Base-by-base conservation (phyloP, 345 rosid genomes). In the Salix viminalis region DNA sequence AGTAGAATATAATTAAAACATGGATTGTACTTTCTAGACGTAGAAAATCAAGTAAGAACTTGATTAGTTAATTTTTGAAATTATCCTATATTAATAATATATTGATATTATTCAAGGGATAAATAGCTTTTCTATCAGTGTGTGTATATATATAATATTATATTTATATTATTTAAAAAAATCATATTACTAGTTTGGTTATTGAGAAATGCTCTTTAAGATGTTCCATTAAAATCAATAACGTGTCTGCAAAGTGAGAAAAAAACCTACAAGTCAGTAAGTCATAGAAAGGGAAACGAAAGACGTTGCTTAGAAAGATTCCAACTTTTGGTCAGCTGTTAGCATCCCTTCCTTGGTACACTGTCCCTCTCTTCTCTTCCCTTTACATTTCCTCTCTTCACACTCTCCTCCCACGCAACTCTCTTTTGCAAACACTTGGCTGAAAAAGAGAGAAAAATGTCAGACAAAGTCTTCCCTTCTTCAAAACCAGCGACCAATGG, bases 381-480 rank as follows among this genome's bases (percentile, higher is more conserved):
- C 39, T 61, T 34, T 62, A 34, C 41, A 36, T 37, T 37, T 44
- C 48, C 48, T 61, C 23, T 36, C 24, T 30, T 23, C 11, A 11
- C 8, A 32, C 21, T 34, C 34, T 14, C 28, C 5, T 12, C 36
- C 1, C 23, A 44, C 24, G 15, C 14, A 7, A 1, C 9, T 46
- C 71, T 34, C 32, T 24, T 26, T 68, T 60, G 42, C 56, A 4
- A 4, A 13, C 56, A 26, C 6, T 9, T 56, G 26, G 62, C 26
- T 13, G 10, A n/a, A 56, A 52, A 56, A 56, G 11, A 56, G 11
- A 19, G 23, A 15, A 0, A n/a, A 6, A 89, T 89, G 94, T 65
- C 92, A 1, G 98, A 94, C 1, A 91, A 83, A 83, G 92, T 91
- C 73, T 88, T 91, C 81, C 94, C 98, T 56, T 74, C 97, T 46